Evolutionary conservation across 768 basidiomycete genomes (phyloP).

Genomic region (Trametes cubensis): DNA sequence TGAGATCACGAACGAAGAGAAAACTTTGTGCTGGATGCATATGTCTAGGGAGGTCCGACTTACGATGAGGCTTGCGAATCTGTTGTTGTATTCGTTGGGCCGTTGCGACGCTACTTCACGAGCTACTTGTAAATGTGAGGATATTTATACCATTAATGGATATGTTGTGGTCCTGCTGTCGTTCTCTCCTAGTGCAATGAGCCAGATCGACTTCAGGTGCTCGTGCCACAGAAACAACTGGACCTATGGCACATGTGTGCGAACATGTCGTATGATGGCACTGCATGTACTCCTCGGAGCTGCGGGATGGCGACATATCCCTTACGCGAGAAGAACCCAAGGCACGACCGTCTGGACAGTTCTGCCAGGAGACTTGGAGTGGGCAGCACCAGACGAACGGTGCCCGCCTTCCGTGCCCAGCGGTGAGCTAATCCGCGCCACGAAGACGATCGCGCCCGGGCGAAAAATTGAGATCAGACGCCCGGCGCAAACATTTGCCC

Average conservation of each 20-base stretch:
- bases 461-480: conserved; percentile 2
- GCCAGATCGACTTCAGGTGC: too few species aligned
- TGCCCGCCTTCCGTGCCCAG: too few species aligned
- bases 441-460: not conserved
- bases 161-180: not conserved
- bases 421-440: not conserved
- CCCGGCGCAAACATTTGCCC: not conserved
- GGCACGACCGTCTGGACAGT: not conserved
- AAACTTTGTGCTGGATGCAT: not conserved
- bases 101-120: too few species aligned
- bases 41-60: too few species aligned
- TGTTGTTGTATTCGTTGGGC: too few species aligned
- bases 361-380: not conserved
- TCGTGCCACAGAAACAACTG: not conserved
- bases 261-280: too few species aligned
- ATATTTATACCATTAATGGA: not conserved
- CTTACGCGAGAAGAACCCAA: not conserved
- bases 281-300: not conserved
- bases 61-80: not conserved
- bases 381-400: not conserved
- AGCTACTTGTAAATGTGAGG: not conserved
- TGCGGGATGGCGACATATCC: conserved; percentile 3
- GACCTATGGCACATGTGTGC: too few species aligned
- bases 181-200: too few species aligned
- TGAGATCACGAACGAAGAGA: not conserved